Conservation (phyloP, 2,329 filamentous ascomycete species). For the Emergomyces africanus region DNA sequence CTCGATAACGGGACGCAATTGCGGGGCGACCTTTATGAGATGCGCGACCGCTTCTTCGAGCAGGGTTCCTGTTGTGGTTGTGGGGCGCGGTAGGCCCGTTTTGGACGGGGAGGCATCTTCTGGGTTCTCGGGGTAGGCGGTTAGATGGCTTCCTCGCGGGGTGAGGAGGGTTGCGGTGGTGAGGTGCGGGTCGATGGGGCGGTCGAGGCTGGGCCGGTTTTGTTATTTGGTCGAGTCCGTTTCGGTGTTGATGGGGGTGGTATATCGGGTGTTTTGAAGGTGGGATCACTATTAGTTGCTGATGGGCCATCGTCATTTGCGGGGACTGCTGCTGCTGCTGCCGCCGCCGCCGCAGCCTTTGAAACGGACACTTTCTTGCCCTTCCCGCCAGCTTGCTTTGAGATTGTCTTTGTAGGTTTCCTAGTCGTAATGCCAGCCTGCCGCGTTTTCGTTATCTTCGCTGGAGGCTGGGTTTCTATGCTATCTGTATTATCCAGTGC, state of each 20-base stretch:
- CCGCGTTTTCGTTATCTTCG: constrained; percentile 3
- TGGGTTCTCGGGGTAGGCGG: constrained; percentile 31
- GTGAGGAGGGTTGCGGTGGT: constrained; percentile 39
- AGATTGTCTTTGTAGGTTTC: constrained; percentile 8
- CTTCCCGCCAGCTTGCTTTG: constrained; percentile 9
- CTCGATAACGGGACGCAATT: constrained; percentile 58
- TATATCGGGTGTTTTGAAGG: constrained; percentile 22
- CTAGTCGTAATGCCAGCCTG: not conserved
- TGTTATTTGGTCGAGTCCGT: constrained; percentile 24
- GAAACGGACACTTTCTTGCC: constrained; percentile 7
- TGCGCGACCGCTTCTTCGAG: constrained; percentile 64
- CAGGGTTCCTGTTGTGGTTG: constrained; percentile 55
- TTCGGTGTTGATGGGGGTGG: constrained; percentile 34
- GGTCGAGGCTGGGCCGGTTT: constrained; percentile 26
- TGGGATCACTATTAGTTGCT: constrained; percentile 22
- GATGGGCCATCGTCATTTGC: constrained; percentile 13
- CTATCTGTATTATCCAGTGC: constrained; percentile 14
- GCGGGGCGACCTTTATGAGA: constrained; percentile 58
- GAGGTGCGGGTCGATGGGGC: constrained; percentile 35
- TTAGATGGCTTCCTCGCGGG: constrained; percentile 31
- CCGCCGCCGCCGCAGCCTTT: not conserved
- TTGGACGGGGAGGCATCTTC: constrained; percentile 27
- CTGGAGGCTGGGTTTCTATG: constrained; percentile 10
- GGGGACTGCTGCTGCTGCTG: not conserved
- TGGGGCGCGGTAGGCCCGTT: constrained; percentile 29